These are phyloP conservation scores for Pelargonium citronellum DNA, from an alignment of 441 rosid species.

Conservation along the genomic window DNA sequence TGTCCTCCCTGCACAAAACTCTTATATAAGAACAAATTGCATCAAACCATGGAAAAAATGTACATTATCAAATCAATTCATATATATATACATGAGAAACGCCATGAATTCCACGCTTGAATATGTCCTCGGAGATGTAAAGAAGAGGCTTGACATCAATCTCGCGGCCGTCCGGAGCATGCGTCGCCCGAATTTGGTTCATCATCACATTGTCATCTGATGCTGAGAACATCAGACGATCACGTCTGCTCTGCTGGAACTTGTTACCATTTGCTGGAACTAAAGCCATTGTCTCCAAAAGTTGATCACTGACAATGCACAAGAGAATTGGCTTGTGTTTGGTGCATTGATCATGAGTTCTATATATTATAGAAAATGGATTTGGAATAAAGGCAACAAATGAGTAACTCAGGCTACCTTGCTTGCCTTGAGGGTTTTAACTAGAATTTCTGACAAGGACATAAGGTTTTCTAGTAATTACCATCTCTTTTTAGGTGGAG, in stretches of 20 bases:
- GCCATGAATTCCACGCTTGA: conserved; percentile 24
- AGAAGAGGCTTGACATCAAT: conserved; percentile 42
- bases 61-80: neutral
- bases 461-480: neutral
- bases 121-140: conserved; percentile 45
- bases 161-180: conserved; percentile 51
- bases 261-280: conserved; percentile 21
- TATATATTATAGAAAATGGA: neutral
- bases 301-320: too few relatives aligned
- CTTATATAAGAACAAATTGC: neutral
- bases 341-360: conserved; percentile 3
- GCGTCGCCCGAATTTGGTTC: conserved; percentile 53
- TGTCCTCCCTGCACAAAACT: conserved; percentile 25
- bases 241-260: conserved; percentile 12
- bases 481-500: neutral
- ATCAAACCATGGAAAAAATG: neutral
- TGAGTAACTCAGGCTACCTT: conserved; percentile 1
- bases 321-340: conserved; percentile 15
- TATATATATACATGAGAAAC: conserved; percentile 16
- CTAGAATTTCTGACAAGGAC: neutral
- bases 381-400: neutral
- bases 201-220: conserved; percentile 50
- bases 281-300: conserved; percentile 13
- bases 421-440: conserved; percentile 3
- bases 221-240: conserved; percentile 37